These are phyloP conservation scores for Naematelia aurantialba DNA, from an alignment of 768 basidiomycete species.

Conservation along the genomic window DNA sequence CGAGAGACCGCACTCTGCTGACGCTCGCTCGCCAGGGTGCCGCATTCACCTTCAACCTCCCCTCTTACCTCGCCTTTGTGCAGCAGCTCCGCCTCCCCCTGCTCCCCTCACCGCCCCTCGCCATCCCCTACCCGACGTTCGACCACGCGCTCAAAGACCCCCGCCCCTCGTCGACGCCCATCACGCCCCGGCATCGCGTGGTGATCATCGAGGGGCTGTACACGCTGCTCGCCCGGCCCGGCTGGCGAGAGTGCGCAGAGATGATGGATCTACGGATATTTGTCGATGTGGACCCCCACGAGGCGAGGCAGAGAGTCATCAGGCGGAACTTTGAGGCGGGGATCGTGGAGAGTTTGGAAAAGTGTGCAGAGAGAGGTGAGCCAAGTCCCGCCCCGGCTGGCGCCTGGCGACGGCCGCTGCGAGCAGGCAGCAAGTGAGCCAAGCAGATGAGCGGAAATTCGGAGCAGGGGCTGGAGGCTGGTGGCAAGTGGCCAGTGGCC, in stretches of 20 bases:
- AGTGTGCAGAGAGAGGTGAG: slow-evolving; percentile 39
- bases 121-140: slow-evolving; percentile 57
- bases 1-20: no score
- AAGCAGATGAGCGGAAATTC: no score
- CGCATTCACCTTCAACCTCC: slow-evolving; percentile 84
- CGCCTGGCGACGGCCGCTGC: no score
- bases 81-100: slow-evolving; percentile 56
- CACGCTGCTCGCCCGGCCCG: slow-evolving; percentile 63
- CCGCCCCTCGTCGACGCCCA: slow-evolving; percentile 57
- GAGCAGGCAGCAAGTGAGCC: no score
- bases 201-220: slow-evolving; percentile 88
- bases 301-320: slow-evolving; percentile 62
- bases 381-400: no score
- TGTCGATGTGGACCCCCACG: slow-evolving; percentile 59
- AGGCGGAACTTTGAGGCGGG: slow-evolving; percentile 72
- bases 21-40: slow-evolving; percentile 54
- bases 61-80: slow-evolving; percentile 66
- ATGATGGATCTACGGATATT: slow-evolving; percentile 76
- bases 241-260: slow-evolving; percentile 65
- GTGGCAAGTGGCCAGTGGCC: no score
- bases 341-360: slow-evolving; percentile 61
- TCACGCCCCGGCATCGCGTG: slow-evolving; percentile 65
- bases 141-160: slow-evolving; percentile 84
- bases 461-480: no score
- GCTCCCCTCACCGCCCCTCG: neutral